Evolutionary conservation across 441 rosid genomes (phyloP).

Genomic region (Euphorbia schlechtendalii): DNA sequence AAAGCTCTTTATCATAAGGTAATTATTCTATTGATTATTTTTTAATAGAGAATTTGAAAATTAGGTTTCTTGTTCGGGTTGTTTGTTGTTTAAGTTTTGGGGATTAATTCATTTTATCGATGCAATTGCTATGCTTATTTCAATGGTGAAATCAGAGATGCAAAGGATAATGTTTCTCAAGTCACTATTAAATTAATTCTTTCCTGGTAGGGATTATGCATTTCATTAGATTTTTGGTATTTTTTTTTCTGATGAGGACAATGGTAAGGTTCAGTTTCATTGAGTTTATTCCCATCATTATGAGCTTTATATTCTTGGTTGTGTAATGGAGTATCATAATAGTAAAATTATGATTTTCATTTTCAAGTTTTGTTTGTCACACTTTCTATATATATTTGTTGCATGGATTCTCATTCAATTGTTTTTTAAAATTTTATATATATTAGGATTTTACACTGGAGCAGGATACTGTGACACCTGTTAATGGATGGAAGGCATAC

Average conservation of each 20-base stretch:
- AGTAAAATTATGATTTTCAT: background rate
- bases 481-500: slow-evolving; percentile 92
- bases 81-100: background rate
- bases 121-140: background rate
- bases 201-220: too few species aligned
- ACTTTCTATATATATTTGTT: background rate
- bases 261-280: background rate
- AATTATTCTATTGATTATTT: background rate
- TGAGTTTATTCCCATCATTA: background rate
- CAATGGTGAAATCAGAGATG: background rate
- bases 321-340: background rate
- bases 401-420: slow-evolving; percentile 1
- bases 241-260: background rate
- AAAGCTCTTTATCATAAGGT: slow-evolving; percentile 97
- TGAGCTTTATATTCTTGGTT: background rate
- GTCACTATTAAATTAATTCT: too few species aligned
- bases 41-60: background rate
- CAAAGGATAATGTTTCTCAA: background rate
- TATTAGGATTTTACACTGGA: slow-evolving; percentile 92
- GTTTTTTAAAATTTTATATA: background rate
- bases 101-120: background rate
- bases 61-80: background rate
- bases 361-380: background rate
- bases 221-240: background rate
- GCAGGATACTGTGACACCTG: slow-evolving; percentile 74